These are phyloP conservation scores for Clarireedia sp. DNA, from an alignment of 2,329 filamentous ascomycete genomes.

Conservation along the genomic window DNA sequence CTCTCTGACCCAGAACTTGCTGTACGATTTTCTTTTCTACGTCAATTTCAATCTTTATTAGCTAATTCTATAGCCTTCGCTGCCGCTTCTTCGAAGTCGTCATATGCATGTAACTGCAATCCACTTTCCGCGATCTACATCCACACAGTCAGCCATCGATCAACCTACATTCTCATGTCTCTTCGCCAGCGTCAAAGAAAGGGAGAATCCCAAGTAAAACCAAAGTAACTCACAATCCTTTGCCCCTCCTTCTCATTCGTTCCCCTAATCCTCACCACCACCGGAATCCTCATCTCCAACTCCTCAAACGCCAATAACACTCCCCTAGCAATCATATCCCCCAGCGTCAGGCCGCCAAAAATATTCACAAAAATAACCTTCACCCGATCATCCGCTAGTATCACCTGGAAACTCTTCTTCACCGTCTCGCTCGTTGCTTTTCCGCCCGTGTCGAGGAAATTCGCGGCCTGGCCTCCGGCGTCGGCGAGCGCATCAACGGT, in stretches of 20 bases:
- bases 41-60: conserved; percentile 15
- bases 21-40: neutral
- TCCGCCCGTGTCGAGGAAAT: conserved; percentile 85
- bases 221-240: conserved; percentile 42
- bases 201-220: neutral
- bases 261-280: conserved; percentile 69
- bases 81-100: conserved; percentile 67
- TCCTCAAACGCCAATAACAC: conserved; percentile 67
- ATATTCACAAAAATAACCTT: conserved; percentile 67
- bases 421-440: conserved; percentile 81
- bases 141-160: neutral
- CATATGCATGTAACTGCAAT: conserved; percentile 61
- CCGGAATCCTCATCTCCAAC: conserved; percentile 56
- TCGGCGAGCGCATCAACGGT: conserved; percentile 71
- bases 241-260: conserved; percentile 67
- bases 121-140: conserved; percentile 55
- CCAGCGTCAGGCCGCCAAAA: conserved; percentile 52
- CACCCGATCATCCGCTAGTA: conserved; percentile 64
- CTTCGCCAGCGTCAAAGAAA: neutral
- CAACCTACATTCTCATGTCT: neutral
- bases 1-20: too few relatives aligned
- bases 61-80: conserved; percentile 56
- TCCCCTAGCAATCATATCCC: conserved; percentile 74
- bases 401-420: conserved; percentile 64
- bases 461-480: conserved; percentile 62